Evolutionary conservation across 2,329 filamentous ascomycete species (phyloP).

Genomic region (Fusarium sp.): DNA sequence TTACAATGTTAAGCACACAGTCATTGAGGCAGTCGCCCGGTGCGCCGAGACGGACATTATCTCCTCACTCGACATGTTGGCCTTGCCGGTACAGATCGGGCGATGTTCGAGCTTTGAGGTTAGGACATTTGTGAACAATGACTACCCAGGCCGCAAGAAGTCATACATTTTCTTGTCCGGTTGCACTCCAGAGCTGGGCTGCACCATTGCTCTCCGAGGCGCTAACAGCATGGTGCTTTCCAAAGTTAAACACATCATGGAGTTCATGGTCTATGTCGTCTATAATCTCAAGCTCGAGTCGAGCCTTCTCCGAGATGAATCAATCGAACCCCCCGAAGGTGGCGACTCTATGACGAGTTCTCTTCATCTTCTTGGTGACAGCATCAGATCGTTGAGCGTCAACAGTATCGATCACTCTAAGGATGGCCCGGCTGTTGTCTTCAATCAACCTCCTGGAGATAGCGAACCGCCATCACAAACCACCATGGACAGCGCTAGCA

Average conservation of each 20-base stretch:
- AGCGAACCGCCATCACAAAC: constrained; percentile 56
- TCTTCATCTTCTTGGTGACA: constrained; percentile 59
- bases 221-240: constrained; percentile 79
- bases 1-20: constrained; percentile 96
- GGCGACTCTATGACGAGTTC: constrained; percentile 61
- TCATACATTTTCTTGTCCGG: constrained; percentile 97
- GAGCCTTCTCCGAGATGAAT: constrained; percentile 93
- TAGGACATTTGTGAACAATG: constrained; percentile 91
- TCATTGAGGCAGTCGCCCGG: constrained; percentile 93
- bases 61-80: constrained; percentile 94
- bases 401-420: constrained; percentile 49
- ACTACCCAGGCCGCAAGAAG: constrained; percentile 83
- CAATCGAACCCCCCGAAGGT: constrained; percentile 82
- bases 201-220: constrained; percentile 92
- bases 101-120: constrained; percentile 92
- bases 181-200: constrained; percentile 90
- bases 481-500: constrained; percentile 50
- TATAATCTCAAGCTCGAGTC: constrained; percentile 98
- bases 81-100: constrained; percentile 80
- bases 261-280: constrained; percentile 99
- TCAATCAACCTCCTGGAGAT: constrained; percentile 56
- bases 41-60: constrained; percentile 95
- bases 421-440: constrained; percentile 51
- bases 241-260: constrained; percentile 92
- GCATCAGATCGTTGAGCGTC: constrained; percentile 54